A percentile compares a stretch with the other conserved stretches of the same genome.
Evolutionary conservation across 495 filamentous ascomycete genomes (phyloP).

Genomic region (Rhizodiscina lignyota): DNA sequence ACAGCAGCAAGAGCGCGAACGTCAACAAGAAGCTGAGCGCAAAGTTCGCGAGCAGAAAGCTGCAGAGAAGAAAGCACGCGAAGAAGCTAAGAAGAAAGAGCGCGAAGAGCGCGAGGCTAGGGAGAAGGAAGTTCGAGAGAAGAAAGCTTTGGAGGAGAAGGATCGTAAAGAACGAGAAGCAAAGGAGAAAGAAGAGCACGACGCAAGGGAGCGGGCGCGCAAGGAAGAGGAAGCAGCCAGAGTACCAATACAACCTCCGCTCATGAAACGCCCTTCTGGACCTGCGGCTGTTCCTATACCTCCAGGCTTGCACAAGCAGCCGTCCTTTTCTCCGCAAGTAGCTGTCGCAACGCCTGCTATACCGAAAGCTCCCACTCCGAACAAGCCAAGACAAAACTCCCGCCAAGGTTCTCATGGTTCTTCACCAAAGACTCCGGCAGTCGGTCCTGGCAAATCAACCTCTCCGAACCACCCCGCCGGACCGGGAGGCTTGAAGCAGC

Average conservation of each 20-base stretch:
- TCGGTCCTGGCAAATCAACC: slow-evolving; percentile 35
- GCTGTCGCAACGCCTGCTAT: slow-evolving; percentile 62
- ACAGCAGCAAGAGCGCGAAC: slow-evolving; percentile 67
- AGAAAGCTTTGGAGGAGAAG: slow-evolving; percentile 30
- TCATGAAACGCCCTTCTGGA: slow-evolving; percentile 29
- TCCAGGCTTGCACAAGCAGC: slow-evolving; percentile 30
- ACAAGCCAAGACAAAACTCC: slow-evolving; percentile 56
- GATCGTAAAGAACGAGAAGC: slow-evolving; percentile 31
- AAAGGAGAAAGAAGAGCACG: slow-evolving; percentile 18
- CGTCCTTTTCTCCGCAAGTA: slow-evolving; percentile 53
- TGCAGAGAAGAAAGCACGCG: slow-evolving; percentile 49
- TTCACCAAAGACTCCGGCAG: slow-evolving; percentile 45
- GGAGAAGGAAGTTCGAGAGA: slow-evolving; percentile 39
- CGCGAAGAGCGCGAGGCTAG: slow-evolving; percentile 62
- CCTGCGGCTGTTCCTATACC: slow-evolving; percentile 34
- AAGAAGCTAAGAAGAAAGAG: slow-evolving; percentile 43
- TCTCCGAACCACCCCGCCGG: slow-evolving; percentile 44
- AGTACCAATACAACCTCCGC: slow-evolving; percentile 20
- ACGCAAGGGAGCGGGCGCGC: slow-evolving; percentile 49
- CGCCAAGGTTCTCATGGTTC: slow-evolving; percentile 63
- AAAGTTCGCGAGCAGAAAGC: slow-evolving; percentile 60
- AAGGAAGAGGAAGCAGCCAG: slow-evolving; percentile 24
- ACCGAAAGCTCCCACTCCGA: slow-evolving; percentile 69
- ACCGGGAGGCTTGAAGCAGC: slow-evolving; percentile 25
- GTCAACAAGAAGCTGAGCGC: slow-evolving; percentile 57